These are phyloP conservation scores for Vaccinium corymbosum DNA, from an alignment of 148 eudicot species.

Conservation along the genomic window DNA sequence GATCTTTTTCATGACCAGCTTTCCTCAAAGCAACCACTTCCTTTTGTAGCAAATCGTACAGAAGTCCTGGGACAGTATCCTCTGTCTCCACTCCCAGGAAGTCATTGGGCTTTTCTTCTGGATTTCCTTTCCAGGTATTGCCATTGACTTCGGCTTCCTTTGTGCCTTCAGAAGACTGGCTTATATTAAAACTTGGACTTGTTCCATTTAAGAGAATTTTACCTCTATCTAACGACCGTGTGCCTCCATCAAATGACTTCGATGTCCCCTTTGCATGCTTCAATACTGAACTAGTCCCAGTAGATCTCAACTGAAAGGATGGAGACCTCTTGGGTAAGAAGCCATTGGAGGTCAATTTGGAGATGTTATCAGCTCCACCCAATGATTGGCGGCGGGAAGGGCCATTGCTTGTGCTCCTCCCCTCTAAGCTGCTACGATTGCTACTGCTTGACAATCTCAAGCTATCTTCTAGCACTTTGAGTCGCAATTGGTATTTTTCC, in stretches of 20 bases:
- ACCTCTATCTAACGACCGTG: conserved; percentile 76
- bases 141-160: conserved; percentile 46
- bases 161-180: conserved; percentile 49
- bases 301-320: conserved; percentile 48
- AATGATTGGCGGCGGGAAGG: conserved; percentile 54
- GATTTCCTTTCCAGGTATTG: conserved; percentile 44
- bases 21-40: conserved; percentile 85
- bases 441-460: conserved; percentile 43
- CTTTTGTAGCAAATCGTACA: conserved; percentile 85
- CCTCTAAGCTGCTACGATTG: conserved; percentile 32
- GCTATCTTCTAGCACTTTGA: conserved; percentile 63
- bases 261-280: conserved; percentile 72
- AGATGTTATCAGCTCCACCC: conserved; percentile 58
- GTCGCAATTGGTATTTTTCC: conserved; percentile 62
- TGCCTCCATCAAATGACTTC: conserved; percentile 65
- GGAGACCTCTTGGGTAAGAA: conserved; percentile 62
- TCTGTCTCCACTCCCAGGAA: conserved; percentile 46
- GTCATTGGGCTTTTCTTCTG: conserved; percentile 67
- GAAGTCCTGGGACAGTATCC: conserved; percentile 68
- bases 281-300: conserved; percentile 52
- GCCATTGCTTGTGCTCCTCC: conserved; percentile 42
- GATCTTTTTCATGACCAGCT: conserved; percentile 88
- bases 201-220: conserved; percentile 58
- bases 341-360: conserved; percentile 56
- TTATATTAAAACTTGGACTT: conserved; percentile 42